phyloP scores from a whole-genome alignment of 2,329 filamentous ascomycete genomes.

The Biscogniauxia sp. region DNA sequence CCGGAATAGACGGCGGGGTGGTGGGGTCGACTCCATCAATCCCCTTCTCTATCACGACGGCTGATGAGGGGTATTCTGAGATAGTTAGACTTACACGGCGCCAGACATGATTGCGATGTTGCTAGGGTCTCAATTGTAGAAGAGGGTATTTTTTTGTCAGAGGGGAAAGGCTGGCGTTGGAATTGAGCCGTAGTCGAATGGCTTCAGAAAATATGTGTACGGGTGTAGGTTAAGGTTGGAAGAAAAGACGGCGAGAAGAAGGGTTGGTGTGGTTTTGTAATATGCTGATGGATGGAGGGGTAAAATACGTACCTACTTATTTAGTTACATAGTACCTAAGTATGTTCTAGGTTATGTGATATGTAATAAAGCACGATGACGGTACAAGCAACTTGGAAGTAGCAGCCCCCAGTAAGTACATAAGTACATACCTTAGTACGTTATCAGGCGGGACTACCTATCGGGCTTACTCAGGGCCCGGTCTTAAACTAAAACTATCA shows the following conservation, averaged over 20 bases:
- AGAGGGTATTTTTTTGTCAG: neutral
- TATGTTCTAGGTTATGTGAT: too few species aligned
- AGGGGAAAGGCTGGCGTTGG: neutral
- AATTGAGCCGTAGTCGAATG: neutral
- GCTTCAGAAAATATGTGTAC: slow-evolving; percentile 2
- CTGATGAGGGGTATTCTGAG: slow-evolving; percentile 25
- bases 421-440: neutral
- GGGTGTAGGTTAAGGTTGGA: slow-evolving; percentile 16
- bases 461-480: neutral
- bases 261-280: neutral
- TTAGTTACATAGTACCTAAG: too few species aligned
- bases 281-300: slow-evolving; percentile 9
- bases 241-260: slow-evolving; percentile 9
- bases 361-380: neutral
- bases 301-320: neutral
- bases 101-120: slow-evolving; percentile 56
- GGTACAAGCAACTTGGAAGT: neutral
- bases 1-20: slow-evolving; percentile 20
- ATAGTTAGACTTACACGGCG: slow-evolving; percentile 60
- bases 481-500: neutral
- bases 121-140: slow-evolving; percentile 13
- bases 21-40: slow-evolving; percentile 7
- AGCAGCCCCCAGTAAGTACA: neutral
- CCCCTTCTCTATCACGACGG: slow-evolving; percentile 2
- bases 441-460: neutral